Evolutionary conservation across 257 asterid genomes (phyloP).

Genomic region (Solanum phureja): DNA sequence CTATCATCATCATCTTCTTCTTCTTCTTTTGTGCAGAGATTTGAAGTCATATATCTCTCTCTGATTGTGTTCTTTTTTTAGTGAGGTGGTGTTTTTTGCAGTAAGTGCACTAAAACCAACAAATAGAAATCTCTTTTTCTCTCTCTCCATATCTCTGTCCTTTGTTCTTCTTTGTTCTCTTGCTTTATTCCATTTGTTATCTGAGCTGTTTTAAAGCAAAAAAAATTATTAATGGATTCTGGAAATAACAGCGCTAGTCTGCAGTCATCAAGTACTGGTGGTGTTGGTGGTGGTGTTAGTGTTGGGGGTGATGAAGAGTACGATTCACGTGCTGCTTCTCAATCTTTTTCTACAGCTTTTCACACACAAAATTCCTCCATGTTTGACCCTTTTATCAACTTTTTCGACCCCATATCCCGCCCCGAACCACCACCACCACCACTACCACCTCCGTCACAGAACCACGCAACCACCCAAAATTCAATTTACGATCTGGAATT

Average conservation of each 20-base stretch:
- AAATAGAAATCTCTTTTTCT: neutral
- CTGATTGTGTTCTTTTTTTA: neutral
- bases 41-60: neutral
- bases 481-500: conserved; percentile 19
- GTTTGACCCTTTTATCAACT: conserved; percentile 45
- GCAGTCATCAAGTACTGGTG: conserved; percentile 44
- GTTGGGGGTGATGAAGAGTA: conserved; percentile 46
- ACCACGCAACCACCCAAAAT: neutral
- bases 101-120: neutral
- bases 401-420: conserved; percentile 8
- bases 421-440: neutral
- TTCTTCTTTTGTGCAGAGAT: neutral
- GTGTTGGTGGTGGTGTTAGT: conserved; percentile 10
- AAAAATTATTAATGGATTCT: conserved; percentile 34
- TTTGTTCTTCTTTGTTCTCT: neutral
- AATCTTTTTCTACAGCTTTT: neutral
- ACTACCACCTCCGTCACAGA: neutral
- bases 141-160: neutral
- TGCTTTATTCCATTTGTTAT: neutral
- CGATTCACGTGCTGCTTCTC: conserved; percentile 48
- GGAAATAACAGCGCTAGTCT: conserved; percentile 59
- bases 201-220: conserved; percentile 7
- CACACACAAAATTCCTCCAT: conserved; percentile 10
- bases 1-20: neutral
- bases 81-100: neutral